Percentiles rank a stretch among this genome's conserved stretches.
Evolutionary conservation across 1,284 basidiomycete genomes (phyloP).

Genomic region (Kwoniella shivajii): DNA sequence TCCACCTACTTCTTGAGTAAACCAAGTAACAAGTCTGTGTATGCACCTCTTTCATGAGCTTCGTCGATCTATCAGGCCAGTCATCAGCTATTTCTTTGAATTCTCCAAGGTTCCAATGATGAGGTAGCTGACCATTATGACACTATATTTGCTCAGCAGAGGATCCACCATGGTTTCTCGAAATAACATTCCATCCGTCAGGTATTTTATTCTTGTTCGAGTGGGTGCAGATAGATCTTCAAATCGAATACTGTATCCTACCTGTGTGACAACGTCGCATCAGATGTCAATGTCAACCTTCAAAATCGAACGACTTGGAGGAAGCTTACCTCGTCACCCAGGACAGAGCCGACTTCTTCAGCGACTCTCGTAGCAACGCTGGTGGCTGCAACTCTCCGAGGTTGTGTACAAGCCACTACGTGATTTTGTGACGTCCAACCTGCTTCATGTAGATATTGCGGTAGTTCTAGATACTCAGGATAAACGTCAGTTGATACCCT

Average conservation of each 20-base stretch:
- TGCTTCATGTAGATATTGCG: conserved; percentile 88
- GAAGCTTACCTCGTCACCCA: conserved; percentile 81
- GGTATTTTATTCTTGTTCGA: conserved; percentile 87
- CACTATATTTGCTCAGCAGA: conserved; percentile 83
- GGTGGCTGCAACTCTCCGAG: conserved; percentile 90
- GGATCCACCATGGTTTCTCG: conserved; percentile 90
- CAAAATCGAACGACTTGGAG: neutral
- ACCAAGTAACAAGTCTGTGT: conserved; percentile 91
- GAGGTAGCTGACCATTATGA: conserved; percentile 77
- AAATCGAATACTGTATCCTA: conserved; percentile 97
- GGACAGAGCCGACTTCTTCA: conserved; percentile 76
- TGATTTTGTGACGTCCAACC: conserved; percentile 81
- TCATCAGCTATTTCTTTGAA: conserved; percentile 5
- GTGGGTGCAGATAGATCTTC: conserved; percentile 85
- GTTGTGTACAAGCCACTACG: conserved; percentile 89
- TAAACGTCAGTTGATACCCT: neutral
- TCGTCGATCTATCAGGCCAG: conserved; percentile 99
- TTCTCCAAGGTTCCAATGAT: neutral
- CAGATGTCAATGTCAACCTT: neutral
- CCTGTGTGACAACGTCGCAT: no score
- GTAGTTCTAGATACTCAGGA: conserved; percentile 66
- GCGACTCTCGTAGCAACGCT: conserved; percentile 90
- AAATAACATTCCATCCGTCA: conserved; percentile 98
- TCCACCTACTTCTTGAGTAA: conserved; percentile 77
- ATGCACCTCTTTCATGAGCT: conserved; percentile 92